Evolutionary conservation across 768 basidiomycete species (phyloP), one percentile per base, ranked within the genome.

Genomic region (Neoboletus magnificus): DNA sequence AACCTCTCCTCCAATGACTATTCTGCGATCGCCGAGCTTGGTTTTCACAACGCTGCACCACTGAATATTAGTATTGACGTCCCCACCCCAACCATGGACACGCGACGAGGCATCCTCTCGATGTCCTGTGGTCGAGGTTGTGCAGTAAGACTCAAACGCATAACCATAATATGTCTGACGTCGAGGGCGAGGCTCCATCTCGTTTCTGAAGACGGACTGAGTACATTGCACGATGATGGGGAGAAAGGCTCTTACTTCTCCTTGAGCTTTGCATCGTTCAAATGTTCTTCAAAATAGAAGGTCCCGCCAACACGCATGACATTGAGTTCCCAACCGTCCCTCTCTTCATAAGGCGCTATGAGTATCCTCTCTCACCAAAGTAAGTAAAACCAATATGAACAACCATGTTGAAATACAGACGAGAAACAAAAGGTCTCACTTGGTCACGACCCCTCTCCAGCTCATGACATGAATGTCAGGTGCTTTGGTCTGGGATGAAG

Each of bases 21-120:
- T 73, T 40, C 90, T 77, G 27, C 77, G 81, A 52, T 83, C 78
- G 0, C 86, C 89, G 25, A 94, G 79, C 58, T 89, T 91, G 5
- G 91, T 92, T 70, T 91, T 90, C 43, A 93, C 88, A 49, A 96
- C 86, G 57, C 83, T 85, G 64, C 93, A 94, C 92, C 92, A 94
- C 62, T 94, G 91, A 0, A 89, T 80, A 62, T 93, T 93, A 12
- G 91, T 94, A 66, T 95, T 79, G 13, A 94, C 91, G 56, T 89
- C 85, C 1, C 86, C 86, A 50, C 89, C 81, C 88, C 87, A 92
- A 2, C 85, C 87, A 23, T 22, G 52, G 9, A 20, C 74, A 32
- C 69, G 69, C 15, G 71, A 67, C 15, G 69, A 58, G 18, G 45
- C 52, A 42, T 41, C 41, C 20, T 63, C 61, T 35, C 62, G 57